Percentiles rank a stretch among this genome's conserved stretches.
These are phyloP conservation scores for Panaeolus papilionaceus DNA, from an alignment of 768 basidiomycete species.

Conservation along the genomic window DNA sequence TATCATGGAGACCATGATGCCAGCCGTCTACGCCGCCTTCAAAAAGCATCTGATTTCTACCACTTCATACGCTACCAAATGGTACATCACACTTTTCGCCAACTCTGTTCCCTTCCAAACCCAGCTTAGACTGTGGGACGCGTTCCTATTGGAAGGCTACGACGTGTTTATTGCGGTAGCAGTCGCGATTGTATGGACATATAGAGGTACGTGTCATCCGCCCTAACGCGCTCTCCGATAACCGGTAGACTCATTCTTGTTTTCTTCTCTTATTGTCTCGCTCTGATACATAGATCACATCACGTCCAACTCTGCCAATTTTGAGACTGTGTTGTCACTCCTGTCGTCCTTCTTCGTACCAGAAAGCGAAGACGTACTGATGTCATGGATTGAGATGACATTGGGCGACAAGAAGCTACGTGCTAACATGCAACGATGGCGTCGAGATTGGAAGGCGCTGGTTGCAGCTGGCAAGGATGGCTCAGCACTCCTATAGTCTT, in stretches of 20 bases:
- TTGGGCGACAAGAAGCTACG: constrained; percentile 70
- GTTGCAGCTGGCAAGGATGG: constrained; percentile 69
- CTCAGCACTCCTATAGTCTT: constrained; percentile 58
- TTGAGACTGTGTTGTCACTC: constrained; percentile 91
- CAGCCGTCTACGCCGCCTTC: constrained; percentile 86
- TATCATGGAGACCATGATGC: constrained; percentile 87
- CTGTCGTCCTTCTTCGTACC: constrained; percentile 96
- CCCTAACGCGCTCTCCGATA: constrained; percentile 7
- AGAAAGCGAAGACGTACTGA: constrained; percentile 83
- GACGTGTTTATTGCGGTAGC: constrained; percentile 89
- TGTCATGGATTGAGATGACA: constrained; percentile 80
- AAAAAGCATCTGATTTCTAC: constrained; percentile 90
- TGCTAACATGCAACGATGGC: constrained; percentile 75
- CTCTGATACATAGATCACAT: constrained; percentile 69
- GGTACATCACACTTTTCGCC: constrained; percentile 98
- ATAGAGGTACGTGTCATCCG: constrained; percentile 64
- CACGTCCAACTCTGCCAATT: constrained; percentile 76
- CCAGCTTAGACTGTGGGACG: constrained; percentile 95
- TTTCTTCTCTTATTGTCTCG: neutral
- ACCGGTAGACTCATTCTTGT: constrained; percentile 13
- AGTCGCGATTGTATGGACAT: constrained; percentile 90
- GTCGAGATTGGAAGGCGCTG: constrained; percentile 78
- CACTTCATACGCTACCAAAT: constrained; percentile 96
- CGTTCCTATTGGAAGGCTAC: constrained; percentile 86
- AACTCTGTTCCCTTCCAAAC: constrained; percentile 96